A percentile compares a stretch with the other conserved stretches of the same genome.
Evolutionary conservation across 2,329 filamentous ascomycete species (phyloP).

Genomic region (Drechslera avenae): DNA sequence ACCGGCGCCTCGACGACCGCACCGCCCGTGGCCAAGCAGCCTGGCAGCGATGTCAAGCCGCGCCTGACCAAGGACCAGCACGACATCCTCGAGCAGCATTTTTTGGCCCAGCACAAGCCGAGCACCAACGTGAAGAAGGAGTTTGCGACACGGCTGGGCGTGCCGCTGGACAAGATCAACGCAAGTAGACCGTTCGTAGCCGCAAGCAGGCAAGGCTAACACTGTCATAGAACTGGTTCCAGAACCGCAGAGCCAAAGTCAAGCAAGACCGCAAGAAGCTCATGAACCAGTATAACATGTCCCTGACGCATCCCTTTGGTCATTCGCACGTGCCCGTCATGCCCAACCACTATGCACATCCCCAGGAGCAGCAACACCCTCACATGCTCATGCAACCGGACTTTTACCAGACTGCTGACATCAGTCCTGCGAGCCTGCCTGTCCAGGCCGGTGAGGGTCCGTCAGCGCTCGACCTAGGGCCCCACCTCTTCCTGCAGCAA

Average conservation of each 20-base stretch:
- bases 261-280: conserved; percentile 60
- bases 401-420: conserved; percentile 40
- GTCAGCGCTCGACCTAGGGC: conserved; percentile 38
- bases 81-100: conserved; percentile 58
- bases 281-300: conserved; percentile 46
- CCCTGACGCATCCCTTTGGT: conserved; percentile 37
- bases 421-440: conserved; percentile 43
- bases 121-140: conserved; percentile 57
- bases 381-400: conserved; percentile 38
- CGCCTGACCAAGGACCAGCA: conserved; percentile 60
- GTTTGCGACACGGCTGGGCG: conserved; percentile 54
- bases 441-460: conserved; percentile 39
- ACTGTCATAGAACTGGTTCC: conserved; percentile 57
- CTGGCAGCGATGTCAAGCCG: conserved; percentile 54
- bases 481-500: conserved; percentile 41
- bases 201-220: conserved; percentile 36
- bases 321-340: conserved; percentile 32
- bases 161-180: conserved; percentile 60
- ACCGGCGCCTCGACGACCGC: conserved; percentile 29
- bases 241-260: conserved; percentile 59
- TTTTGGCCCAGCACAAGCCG: conserved; percentile 56
- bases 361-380: conserved; percentile 29
- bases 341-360: conserved; percentile 22
- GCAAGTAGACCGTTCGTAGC: conserved; percentile 44
- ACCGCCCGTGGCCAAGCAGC: conserved; percentile 28